These are phyloP conservation scores for Laguncularia racemosa DNA, from an alignment of 345 rosid genomes.

Conservation along the genomic window DNA sequence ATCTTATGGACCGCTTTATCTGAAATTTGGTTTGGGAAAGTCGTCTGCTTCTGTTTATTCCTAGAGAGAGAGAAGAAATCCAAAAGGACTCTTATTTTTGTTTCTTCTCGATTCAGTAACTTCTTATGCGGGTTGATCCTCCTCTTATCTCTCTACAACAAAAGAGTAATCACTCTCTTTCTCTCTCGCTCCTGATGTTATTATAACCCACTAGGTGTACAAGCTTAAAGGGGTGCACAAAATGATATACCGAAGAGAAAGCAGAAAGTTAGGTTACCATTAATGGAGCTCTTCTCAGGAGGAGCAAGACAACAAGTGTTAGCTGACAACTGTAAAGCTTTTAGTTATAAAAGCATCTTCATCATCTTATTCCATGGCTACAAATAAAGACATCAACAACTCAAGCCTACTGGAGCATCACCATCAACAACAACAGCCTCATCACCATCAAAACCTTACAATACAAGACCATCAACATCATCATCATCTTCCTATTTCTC, in stretches of 20 bases:
- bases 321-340: conserved; percentile 13
- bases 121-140: neutral
- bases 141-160: neutral
- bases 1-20: conserved; percentile 46
- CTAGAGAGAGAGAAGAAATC: neutral
- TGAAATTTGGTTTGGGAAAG: conserved; percentile 17
- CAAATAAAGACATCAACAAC: conserved; percentile 26
- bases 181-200: no score
- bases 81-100: conserved; percentile 1
- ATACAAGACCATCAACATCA: conserved; percentile 33
- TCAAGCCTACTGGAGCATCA: conserved; percentile 21
- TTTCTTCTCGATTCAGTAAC: neutral
- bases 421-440: conserved; percentile 19
- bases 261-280: conserved; percentile 18
- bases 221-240: neutral
- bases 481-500: conserved; percentile 32
- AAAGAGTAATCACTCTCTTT: no score
- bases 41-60: neutral
- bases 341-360: conserved; percentile 4
- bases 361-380: conserved; percentile 32
- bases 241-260: no score
- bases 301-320: conserved; percentile 3
- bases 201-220: neutral
- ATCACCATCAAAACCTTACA: conserved; percentile 25
- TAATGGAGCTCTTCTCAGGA: conserved; percentile 21